Conservation (phyloP, 2,329 filamentous ascomycete genomes). For the Penicillium sp. region DNA sequence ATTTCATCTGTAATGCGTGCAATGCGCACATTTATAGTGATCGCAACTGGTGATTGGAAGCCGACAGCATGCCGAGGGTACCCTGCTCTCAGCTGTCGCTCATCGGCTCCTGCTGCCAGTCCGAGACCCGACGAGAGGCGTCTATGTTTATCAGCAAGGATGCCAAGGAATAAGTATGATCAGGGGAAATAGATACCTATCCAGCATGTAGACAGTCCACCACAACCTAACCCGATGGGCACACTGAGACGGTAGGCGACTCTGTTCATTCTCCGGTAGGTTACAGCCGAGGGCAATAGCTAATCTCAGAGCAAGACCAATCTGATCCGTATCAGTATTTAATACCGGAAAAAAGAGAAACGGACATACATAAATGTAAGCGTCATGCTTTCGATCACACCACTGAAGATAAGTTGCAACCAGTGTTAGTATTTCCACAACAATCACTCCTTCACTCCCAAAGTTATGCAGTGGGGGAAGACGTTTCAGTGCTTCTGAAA, state of each 20-base stretch:
- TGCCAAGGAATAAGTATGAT: not conserved
- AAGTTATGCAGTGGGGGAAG: slow-evolving; percentile 13
- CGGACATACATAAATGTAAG: slow-evolving; percentile 17
- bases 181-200: slow-evolving; percentile 10
- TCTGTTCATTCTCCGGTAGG: slow-evolving; percentile 14
- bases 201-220: slow-evolving; percentile 27
- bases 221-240: slow-evolving; percentile 22
- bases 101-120: slow-evolving; percentile 19
- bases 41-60: slow-evolving; percentile 18
- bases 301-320: slow-evolving; percentile 19
- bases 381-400: slow-evolving; percentile 23
- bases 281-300: slow-evolving; percentile 22
- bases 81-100: slow-evolving; percentile 16
- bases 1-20: slow-evolving; percentile 24
- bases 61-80: slow-evolving; percentile 15
- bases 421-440: slow-evolving; percentile 19
- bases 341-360: not conserved
- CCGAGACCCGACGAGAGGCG: slow-evolving; percentile 21
- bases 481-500: slow-evolving; percentile 18
- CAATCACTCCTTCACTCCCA: slow-evolving; percentile 15
- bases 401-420: slow-evolving; percentile 21
- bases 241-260: slow-evolving; percentile 19
- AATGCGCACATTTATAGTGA: slow-evolving; percentile 21
- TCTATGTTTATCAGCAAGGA: slow-evolving; percentile 5
- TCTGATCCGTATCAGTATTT: slow-evolving; percentile 3